These are phyloP conservation scores for Chlorella sorokiniana DNA, from an alignment of 139 green algal species.

Conservation along the genomic window DNA sequence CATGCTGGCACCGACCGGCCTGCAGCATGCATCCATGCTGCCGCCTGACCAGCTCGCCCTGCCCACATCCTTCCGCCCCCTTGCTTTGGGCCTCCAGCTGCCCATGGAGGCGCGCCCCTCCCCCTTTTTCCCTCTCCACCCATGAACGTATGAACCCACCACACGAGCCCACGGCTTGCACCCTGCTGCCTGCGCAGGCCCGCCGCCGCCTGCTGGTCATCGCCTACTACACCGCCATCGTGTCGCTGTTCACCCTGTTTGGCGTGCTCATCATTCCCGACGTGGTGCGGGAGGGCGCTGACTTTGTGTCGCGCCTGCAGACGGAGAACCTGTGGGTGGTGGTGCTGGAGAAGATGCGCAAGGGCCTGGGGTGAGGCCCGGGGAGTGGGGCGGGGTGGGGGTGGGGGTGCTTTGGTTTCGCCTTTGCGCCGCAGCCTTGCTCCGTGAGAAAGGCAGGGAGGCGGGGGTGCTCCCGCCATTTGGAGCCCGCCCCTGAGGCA, in stretches of 20 bases:
- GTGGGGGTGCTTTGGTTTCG: too few species aligned
- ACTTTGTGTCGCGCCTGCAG: slow-evolving; percentile 87
- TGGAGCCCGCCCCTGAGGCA: not conserved
- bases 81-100: too few species aligned
- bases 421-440: not conserved
- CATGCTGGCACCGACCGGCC: too few species aligned
- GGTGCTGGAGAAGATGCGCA: slow-evolving; percentile 86
- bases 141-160: not conserved
- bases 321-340: slow-evolving; percentile 92
- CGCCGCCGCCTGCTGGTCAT: slow-evolving; percentile 73
- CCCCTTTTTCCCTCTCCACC: too few species aligned
- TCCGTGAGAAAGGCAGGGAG: not conserved
- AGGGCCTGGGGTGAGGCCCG: slow-evolving; percentile 71
- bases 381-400: not conserved
- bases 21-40: too few species aligned
- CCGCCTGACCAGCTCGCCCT: too few species aligned
- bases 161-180: not conserved
- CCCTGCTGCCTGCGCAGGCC: not conserved
- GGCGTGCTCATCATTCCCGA: slow-evolving; percentile 88
- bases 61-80: too few species aligned
- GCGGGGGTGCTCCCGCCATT: not conserved
- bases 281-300: slow-evolving; percentile 82
- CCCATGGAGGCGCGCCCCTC: too few species aligned
- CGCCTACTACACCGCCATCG: slow-evolving; percentile 80
- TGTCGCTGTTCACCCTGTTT: slow-evolving; percentile 76